phyloP scores from a whole-genome alignment of 2,329 filamentous ascomycete species.

The Fusarium buharicum region DNA sequence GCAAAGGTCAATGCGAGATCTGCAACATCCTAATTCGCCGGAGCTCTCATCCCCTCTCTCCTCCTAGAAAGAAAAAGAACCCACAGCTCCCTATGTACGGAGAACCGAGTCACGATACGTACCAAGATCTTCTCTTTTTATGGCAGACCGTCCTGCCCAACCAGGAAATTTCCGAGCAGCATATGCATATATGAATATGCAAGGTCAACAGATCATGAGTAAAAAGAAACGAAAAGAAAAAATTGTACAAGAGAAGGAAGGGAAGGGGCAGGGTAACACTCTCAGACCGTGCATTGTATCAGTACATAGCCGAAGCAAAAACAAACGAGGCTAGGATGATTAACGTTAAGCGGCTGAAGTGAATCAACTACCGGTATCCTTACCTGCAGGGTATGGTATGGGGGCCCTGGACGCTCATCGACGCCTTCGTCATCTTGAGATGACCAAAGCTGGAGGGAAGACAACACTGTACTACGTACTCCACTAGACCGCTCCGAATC shows the following conservation, averaged over 20 bases:
- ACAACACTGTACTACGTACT: neutral
- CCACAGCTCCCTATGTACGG: conserved; percentile 1
- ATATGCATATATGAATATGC: conserved; percentile 2
- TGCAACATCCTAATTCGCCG: conserved; percentile 17
- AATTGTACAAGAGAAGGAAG: neutral
- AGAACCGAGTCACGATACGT: conserved; percentile 32
- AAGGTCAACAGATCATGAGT: too few relatives aligned
- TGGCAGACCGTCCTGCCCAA: conserved; percentile 12
- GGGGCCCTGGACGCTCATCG: conserved; percentile 12
- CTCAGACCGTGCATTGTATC: conserved; percentile 28
- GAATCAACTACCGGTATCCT: conserved; percentile 11
- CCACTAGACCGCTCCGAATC: neutral
- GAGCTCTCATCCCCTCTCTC: conserved; percentile 3
- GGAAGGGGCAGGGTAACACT: neutral
- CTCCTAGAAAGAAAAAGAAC: neutral
- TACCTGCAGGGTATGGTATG: neutral
- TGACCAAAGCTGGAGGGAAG: neutral
- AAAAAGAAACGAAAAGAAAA: neutral
- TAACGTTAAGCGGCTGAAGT: conserved; percentile 4
- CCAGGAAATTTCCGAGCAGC: conserved; percentile 6
- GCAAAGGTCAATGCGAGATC: conserved; percentile 31
- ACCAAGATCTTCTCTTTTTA: conserved; percentile 17
- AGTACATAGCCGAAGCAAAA: conserved; percentile 2
- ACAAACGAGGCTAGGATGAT: conserved; percentile 1
- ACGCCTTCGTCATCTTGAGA: conserved; percentile 18